phyloP scores from a whole-genome alignment of 768 basidiomycete species.

The Kwoniella dejecticola region DNA sequence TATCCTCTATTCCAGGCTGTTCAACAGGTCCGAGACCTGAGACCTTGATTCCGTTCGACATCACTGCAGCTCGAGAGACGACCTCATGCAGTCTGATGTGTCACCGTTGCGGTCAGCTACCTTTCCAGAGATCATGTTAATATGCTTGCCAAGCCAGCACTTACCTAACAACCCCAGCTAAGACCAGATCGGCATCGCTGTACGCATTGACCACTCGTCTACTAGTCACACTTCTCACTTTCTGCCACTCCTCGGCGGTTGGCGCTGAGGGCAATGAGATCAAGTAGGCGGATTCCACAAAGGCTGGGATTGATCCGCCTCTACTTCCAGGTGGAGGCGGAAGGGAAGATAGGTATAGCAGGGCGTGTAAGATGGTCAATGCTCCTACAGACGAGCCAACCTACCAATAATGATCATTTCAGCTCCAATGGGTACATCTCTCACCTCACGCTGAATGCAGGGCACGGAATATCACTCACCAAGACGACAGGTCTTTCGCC shows the following conservation, averaged over 20 bases:
- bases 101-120: not conserved
- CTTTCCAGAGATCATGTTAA: not conserved
- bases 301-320: slow-evolving; percentile 37
- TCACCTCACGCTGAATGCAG: not conserved
- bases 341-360: slow-evolving; percentile 51
- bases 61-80: slow-evolving; percentile 52
- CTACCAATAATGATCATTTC: slow-evolving; percentile 22
- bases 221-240: slow-evolving; percentile 53
- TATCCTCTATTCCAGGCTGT: slow-evolving; percentile 54
- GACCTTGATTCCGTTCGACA: slow-evolving; percentile 49
- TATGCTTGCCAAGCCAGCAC: not conserved
- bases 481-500: slow-evolving; percentile 59
- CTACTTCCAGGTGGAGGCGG: slow-evolving; percentile 36
- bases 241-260: slow-evolving; percentile 54
- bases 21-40: slow-evolving; percentile 54
- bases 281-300: slow-evolving; percentile 58
- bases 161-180: slow-evolving; percentile 56
- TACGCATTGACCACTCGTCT: slow-evolving; percentile 57
- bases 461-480: slow-evolving; percentile 36
- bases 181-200: slow-evolving; percentile 55
- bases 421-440: too few relatives aligned
- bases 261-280: slow-evolving; percentile 58
- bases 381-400: slow-evolving; percentile 60
- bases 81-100: slow-evolving; percentile 56
- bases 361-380: slow-evolving; percentile 54